phyloP scores from a whole-genome alignment of 164 flowering plant genomes.

The Magnolia sinica region DNA sequence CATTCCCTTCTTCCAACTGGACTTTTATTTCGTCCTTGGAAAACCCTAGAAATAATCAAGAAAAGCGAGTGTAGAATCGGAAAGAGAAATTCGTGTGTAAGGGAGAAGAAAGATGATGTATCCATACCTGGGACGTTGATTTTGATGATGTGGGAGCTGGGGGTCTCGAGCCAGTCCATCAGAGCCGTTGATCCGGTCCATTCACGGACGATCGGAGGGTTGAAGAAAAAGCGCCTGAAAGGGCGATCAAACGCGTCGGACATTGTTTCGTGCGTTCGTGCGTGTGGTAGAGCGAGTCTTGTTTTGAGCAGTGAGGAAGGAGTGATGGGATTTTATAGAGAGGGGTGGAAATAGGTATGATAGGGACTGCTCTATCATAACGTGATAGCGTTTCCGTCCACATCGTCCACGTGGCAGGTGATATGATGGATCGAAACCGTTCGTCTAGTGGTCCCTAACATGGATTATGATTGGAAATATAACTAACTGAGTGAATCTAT shows the following conservation, averaged over 20 bases:
- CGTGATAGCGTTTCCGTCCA: too few species aligned
- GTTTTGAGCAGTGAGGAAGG: too few species aligned
- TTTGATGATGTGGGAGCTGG: conserved; percentile 60
- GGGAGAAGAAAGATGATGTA: not conserved
- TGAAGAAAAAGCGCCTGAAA: conserved; percentile 40
- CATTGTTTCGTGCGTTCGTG: conserved; percentile 19
- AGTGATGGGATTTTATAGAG: too few species aligned
- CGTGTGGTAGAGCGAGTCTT: too few species aligned
- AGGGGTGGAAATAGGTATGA: too few species aligned
- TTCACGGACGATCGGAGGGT: conserved; percentile 30
- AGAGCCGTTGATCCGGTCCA: conserved; percentile 49
- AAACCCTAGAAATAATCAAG: conserved; percentile 36
- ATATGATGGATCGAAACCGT: too few species aligned
- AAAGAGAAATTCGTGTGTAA: not conserved
- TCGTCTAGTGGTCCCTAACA: too few species aligned
- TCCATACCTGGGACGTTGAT: conserved; percentile 71
- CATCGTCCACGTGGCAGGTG: too few species aligned
- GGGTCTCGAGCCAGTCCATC: conserved; percentile 82
- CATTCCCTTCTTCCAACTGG: conserved; percentile 64
- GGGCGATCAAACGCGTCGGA: conserved; percentile 43
- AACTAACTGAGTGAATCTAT: too few species aligned
- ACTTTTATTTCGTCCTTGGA: conserved; percentile 66
- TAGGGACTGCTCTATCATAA: too few species aligned
- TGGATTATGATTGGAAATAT: too few species aligned
- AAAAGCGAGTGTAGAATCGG: not conserved